Evolutionary conservation across 805 yeast genomes (phyloP), one percentile per base, ranked within the genome.

Genomic region (Alloascoidea hylecoeti): DNA sequence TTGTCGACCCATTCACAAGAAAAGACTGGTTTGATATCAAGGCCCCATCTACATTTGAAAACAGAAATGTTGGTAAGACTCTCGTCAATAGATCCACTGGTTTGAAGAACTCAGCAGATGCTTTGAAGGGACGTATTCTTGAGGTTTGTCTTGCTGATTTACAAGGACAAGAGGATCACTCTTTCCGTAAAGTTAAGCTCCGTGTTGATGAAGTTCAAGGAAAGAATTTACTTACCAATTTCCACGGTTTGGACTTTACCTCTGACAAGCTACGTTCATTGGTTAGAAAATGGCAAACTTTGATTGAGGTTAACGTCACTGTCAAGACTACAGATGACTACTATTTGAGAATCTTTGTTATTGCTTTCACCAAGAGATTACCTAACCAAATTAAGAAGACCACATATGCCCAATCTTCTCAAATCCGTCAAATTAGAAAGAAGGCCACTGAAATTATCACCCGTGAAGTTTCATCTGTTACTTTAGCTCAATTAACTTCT

Each of bases 201-300:
- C 86, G 96, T 74, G 95, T 89, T 57, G 97, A 88, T 61, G 97
- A 89, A 73, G 95, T 88, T 56, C 96, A 89, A 74, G 97, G 96
- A 72, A 84, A 85, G 75, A 86, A 88, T 80, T 76, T 88, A 62
- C 76, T 88, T 66, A 88, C 97, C 75, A 89, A 89, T 94, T 89
- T 88, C 94, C 96, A 88, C 77, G 97, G 97, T 61, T 69, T 89
- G 69, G 94, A 86, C 75, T 88, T 89, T 80, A 88, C 97, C 61
- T 74, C 94, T 51, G 96, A 88, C 75, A 89, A 89, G 76, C 74
- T 89, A 64, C 84, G 94, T 74, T 88, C 96, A 43, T 76, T 89
- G 66, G 96, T 88, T 49, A 85, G 96, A 79, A 88, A 89, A 71
- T 89, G 96, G 96, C 97, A 88, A 76, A 78, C 96, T 51, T 75